phyloP scores from a whole-genome alignment of 73 alveolate genomes.

The Paramecium octaurelia region DNA sequence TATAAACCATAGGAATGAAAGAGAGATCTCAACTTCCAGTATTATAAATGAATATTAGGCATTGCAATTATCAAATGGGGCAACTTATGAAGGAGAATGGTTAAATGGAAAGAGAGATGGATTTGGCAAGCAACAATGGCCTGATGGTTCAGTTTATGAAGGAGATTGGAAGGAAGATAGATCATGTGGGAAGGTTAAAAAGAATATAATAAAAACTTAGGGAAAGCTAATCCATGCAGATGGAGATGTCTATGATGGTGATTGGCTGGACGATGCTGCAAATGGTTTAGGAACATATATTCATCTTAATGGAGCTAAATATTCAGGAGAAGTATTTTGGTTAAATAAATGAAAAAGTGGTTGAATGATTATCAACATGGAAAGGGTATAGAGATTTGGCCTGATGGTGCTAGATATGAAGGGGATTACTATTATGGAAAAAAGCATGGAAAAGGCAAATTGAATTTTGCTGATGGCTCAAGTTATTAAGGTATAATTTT shows the following conservation, averaged over 20 bases:
- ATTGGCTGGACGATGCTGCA: slow-evolving; percentile 69
- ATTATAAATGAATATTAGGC: background rate
- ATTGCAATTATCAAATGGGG: slow-evolving; percentile 66
- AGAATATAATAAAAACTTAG: slow-evolving; percentile 5
- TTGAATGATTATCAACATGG: slow-evolving; percentile 76
- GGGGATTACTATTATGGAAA: slow-evolving; percentile 64
- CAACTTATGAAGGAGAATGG: slow-evolving; percentile 67
- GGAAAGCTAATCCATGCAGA: slow-evolving; percentile 83
- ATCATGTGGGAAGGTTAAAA: slow-evolving; percentile 41
- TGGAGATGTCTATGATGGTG: slow-evolving; percentile 81
- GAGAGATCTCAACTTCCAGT: background rate
- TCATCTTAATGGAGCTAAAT: slow-evolving; percentile 67
- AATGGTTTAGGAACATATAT: slow-evolving; percentile 55
- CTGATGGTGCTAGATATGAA: slow-evolving; percentile 70
- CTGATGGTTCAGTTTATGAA: slow-evolving; percentile 73
- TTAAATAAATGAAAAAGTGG: slow-evolving; percentile 52
- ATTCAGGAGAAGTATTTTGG: slow-evolving; percentile 62
- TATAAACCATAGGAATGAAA: background rate
- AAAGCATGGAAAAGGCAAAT: slow-evolving; percentile 53
- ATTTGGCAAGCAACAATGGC: slow-evolving; percentile 69
- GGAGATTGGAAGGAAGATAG: slow-evolving; percentile 61
- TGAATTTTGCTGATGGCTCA: slow-evolving; percentile 71
- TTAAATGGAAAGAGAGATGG: slow-evolving; percentile 73
- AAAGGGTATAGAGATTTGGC: slow-evolving; percentile 73
- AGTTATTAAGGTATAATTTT: slow-evolving; percentile 62